Evolutionary conservation across 306 rosid genomes (phyloP), one percentile per base, ranked within the genome.

Genomic region (Quercus bicolor): DNA sequence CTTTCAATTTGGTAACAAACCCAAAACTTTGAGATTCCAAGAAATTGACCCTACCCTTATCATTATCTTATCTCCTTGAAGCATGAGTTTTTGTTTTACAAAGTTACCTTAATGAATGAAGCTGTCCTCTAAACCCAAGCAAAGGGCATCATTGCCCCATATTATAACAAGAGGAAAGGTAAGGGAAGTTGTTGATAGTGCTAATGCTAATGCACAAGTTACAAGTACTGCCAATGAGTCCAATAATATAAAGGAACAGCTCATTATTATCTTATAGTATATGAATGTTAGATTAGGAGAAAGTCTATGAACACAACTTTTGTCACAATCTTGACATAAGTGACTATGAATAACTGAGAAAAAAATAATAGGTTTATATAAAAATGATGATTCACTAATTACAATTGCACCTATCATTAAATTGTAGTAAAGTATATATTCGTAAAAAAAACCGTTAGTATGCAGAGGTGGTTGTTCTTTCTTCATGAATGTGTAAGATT

Each of bases 1-100:
- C 9, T 16, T 33, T 66, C n/a, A 70, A 12, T 74, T 56, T 57
- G 65, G 59, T 73, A 74, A 84, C 86, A 72, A 88, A 81, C 76
- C 81, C 82, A 56, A 54, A 21, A 56, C 68, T 64, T 53, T 6
- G 31, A 31, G 66, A 31, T 19, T 71, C 34, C 28, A 34, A 21
- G 56, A 6, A 70, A 56, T 75, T 31, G 72, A 23, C 59, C 37
- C 37, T 51, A 51, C 34, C 69, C 43, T 51, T 52, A 12, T 21
- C 19, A 14, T 23, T 10, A 53, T 77, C 48, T 7, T 53, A 28
- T 72, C 70, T 51, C 70, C 31, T 51, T 20, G 18, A 19, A 72
- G 16, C 19, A 4, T 26, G 18, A 72, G 6, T 18, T 18, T 19
- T 33, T 33, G 72, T 37, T 29, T 31, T 16, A 3, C n/a, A 70